Evolutionary conservation across 2,329 filamentous ascomycete species (phyloP).

Genomic region (Ampelomyces quisqualis): DNA sequence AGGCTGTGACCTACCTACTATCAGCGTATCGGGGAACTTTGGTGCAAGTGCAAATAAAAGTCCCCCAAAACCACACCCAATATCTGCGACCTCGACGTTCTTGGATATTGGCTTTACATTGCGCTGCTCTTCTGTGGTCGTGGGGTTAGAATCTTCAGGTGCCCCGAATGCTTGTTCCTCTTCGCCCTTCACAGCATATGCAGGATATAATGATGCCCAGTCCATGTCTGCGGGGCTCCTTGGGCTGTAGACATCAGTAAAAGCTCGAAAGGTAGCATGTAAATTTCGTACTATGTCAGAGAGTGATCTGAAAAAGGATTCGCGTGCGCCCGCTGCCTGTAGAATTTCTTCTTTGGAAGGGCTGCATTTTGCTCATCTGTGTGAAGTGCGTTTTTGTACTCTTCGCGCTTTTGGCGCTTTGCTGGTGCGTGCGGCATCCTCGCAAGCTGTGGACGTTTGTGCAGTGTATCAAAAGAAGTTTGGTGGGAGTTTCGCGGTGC

Average conservation of each 20-base stretch:
- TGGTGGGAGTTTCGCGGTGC: slow-evolving; percentile 9
- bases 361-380: slow-evolving; percentile 51
- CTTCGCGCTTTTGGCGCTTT: slow-evolving; percentile 51
- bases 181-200: slow-evolving; percentile 52
- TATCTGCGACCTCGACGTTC: slow-evolving; percentile 89
- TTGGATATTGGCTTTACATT: slow-evolving; percentile 52
- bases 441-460: not conserved
- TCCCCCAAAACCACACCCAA: slow-evolving; percentile 95
- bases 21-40: slow-evolving; percentile 74
- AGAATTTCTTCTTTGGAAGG: slow-evolving; percentile 92
- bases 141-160: too few relatives aligned
- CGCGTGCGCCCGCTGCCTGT: slow-evolving; percentile 91
- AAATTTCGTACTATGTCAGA: slow-evolving; percentile 72
- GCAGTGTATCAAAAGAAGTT: slow-evolving; percentile 5
- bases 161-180: too few relatives aligned
- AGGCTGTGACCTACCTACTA: slow-evolving; percentile 66
- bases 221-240: slow-evolving; percentile 80
- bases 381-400: slow-evolving; percentile 44
- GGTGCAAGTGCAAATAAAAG: slow-evolving; percentile 83
- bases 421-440: slow-evolving; percentile 40
- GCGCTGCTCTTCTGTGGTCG: slow-evolving; percentile 21
- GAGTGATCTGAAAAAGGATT: slow-evolving; percentile 97
- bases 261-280: not conserved
- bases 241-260: slow-evolving; percentile 59
- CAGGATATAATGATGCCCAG: slow-evolving; percentile 82